Base-by-base conservation (phyloP, 176 grass and related monocot species). In the Carex littledalei region DNA sequence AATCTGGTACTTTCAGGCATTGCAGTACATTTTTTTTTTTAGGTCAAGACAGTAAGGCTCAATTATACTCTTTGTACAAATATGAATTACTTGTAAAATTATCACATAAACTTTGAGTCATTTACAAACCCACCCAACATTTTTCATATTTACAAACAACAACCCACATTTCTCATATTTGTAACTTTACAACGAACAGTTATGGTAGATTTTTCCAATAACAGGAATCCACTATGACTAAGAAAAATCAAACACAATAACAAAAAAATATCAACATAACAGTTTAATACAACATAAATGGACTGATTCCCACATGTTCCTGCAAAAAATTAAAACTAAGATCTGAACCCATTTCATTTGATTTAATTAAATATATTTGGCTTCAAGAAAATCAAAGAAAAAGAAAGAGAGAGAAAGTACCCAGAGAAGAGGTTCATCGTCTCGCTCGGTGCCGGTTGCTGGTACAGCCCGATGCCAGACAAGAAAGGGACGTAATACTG, bases 401-500 rank as follows among this genome's bases (percentile, higher is more conserved):
- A 65, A 45, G 7, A 66, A 34, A 35, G 24, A 72, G 50, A 61
- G 5, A n/a, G n/a, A 61, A 61, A 61, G 58, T 61, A 61, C 58
- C n/a, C n/a, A 64, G 14, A n/a, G 62, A 31, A 53, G 57, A 22
- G 2, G 18, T 15, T 21, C 58, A 61, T 94, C 87, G 86, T 84
- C 88, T n/a, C 15, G 86, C 72, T 86, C 31, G 3, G 68, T 62
- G 22, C 35, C 6, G 31, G 72, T 18, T 84, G 14, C 68, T 85
- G 63, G 10, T 92, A 94, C 61, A 92, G 81, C 80, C 91, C 87
- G 24, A 94, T 87, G 43, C 85, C 92, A 79, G 90, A 94, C 43
- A 94, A 80, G 86, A 88, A 94, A 34, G 92, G 92, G 8, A 90
- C 87, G 15, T 94, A 94, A 69, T 92, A 94, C 84, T 94, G 90